Evolutionary conservation across 139 green algal species (phyloP).

Genomic region (Micromonas commoda): DNA sequence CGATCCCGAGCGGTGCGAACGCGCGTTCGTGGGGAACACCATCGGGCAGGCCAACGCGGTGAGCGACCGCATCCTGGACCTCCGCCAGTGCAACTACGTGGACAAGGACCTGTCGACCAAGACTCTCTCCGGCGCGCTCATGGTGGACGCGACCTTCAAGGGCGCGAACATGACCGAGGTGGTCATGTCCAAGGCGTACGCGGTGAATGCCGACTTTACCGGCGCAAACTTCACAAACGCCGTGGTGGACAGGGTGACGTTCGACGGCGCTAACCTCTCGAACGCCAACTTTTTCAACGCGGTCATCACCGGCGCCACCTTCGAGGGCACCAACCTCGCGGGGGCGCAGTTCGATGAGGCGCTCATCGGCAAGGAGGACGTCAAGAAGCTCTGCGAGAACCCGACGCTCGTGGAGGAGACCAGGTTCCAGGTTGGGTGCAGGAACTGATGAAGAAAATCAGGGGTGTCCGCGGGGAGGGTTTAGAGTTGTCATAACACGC

Average conservation of each 20-base stretch:
- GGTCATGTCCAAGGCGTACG: conserved; percentile 89
- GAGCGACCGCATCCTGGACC: conserved; percentile 81
- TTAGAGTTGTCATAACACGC: too few relatives aligned
- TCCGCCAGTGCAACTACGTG: conserved; percentile 62
- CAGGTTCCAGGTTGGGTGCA: conserved; percentile 59
- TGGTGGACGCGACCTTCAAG: conserved; percentile 55
- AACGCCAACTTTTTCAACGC: conserved; percentile 61
- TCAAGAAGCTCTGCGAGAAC: conserved; percentile 56
- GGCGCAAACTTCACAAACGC: conserved; percentile 84
- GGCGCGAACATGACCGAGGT: conserved; percentile 54
- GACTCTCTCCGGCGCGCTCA: conserved; percentile 77
- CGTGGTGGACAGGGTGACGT: conserved; percentile 83
- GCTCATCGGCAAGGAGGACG: conserved; percentile 73
- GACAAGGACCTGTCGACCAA: conserved; percentile 69
- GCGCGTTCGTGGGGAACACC: conserved; percentile 81
- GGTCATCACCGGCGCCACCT: conserved; percentile 59
- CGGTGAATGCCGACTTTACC: conserved; percentile 58
- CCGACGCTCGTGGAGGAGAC: conserved; percentile 67
- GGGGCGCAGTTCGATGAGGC: conserved; percentile 82
- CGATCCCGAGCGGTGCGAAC: conserved; percentile 77
- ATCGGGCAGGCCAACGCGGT: conserved; percentile 95
- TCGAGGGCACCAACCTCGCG: conserved; percentile 68
- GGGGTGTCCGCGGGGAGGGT: neutral
- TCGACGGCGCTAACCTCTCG: conserved; percentile 62
- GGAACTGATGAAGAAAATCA: conserved; percentile 1